phyloP scores from a whole-genome alignment of 768 basidiomycete genomes.

The Tricholomella constricta region DNA sequence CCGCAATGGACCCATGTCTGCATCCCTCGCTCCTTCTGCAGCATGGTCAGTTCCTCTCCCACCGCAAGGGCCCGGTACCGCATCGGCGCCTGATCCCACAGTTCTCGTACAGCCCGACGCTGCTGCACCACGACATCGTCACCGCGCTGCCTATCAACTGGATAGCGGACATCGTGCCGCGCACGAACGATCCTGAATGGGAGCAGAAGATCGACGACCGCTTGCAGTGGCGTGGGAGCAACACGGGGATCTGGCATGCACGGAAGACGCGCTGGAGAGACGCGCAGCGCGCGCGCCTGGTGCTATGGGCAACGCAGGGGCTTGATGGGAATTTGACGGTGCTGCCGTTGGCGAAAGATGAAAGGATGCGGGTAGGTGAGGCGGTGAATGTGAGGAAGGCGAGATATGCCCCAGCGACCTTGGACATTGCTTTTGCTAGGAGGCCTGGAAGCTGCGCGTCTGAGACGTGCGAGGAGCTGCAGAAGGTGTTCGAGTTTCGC shows the following conservation, averaged over 20 bases:
- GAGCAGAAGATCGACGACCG: constrained; percentile 55
- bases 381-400: constrained; percentile 30
- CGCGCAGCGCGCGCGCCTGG: constrained; percentile 46
- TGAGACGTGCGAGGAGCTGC: constrained; percentile 43
- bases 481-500: constrained; percentile 48
- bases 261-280: constrained; percentile 42
- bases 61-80: constrained; percentile 45
- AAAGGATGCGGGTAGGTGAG: constrained; percentile 33
- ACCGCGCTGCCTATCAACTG: constrained; percentile 47
- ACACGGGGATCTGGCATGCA: constrained; percentile 61
- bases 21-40: constrained; percentile 40
- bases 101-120: constrained; percentile 50
- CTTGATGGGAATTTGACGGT: constrained; percentile 34
- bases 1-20: constrained; percentile 48
- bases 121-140: constrained; percentile 56
- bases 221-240: constrained; percentile 72
- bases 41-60: constrained; percentile 56
- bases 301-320: constrained; percentile 30
- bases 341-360: constrained; percentile 27
- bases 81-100: constrained; percentile 45
- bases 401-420: constrained; percentile 45
- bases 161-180: constrained; percentile 34
- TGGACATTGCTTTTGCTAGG: constrained; percentile 56
- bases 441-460: constrained; percentile 42
- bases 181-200: constrained; percentile 57